A percentile compares a stretch with the other conserved stretches of the same genome.
These are phyloP conservation scores for Kwoniella botswanensis DNA, from an alignment of 768 basidiomycete genomes.

Conservation along the genomic window DNA sequence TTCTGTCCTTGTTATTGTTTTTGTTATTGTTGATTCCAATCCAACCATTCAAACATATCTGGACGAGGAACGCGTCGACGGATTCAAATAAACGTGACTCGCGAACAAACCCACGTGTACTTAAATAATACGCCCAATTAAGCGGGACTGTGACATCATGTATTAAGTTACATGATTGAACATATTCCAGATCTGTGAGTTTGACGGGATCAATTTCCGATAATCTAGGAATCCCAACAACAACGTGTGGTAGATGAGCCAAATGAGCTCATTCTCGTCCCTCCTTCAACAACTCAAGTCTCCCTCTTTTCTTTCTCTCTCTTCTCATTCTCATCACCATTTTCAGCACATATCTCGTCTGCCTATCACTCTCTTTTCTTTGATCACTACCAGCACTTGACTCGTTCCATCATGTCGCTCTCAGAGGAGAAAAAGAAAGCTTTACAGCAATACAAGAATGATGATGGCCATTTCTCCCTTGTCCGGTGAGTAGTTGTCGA, in stretches of 20 bases:
- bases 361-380: not conserved
- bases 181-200: not conserved
- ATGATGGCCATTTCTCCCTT: slow-evolving; percentile 94
- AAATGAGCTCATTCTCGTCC: not conserved
- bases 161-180: too few relatives aligned
- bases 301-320: not conserved
- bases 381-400: not conserved
- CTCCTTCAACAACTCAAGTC: too few relatives aligned
- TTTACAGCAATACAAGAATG: slow-evolving; percentile 66
- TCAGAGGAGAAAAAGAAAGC: slow-evolving; percentile 55
- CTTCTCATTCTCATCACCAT: not conserved
- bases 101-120: too few relatives aligned
- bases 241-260: not conserved
- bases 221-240: slow-evolving; percentile 3
- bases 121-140: not conserved
- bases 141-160: not conserved
- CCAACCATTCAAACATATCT: not conserved
- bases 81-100: not conserved
- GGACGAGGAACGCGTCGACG: not conserved
- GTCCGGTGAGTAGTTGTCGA: slow-evolving; percentile 70
- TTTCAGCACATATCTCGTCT: not conserved
- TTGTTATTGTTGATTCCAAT: slow-evolving; percentile 19
- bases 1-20: slow-evolving; percentile 12
- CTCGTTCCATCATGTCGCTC: slow-evolving; percentile 14
- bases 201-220: slow-evolving; percentile 16